phyloP scores from a whole-genome alignment of 139 green algal species.

The Yamagishiella unicocca region DNA sequence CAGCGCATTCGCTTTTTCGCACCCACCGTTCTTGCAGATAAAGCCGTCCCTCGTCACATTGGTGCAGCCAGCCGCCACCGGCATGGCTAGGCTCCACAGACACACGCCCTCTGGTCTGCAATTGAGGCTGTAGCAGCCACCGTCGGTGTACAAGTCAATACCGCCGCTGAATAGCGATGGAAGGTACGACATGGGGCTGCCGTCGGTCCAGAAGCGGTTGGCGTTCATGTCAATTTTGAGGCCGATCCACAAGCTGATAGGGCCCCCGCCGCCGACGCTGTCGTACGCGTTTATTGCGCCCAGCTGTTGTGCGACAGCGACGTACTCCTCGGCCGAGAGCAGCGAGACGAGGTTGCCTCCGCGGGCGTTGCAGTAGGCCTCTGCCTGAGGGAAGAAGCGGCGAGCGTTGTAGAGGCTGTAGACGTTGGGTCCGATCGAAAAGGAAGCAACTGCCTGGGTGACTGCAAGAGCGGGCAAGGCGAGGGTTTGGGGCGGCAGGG shows the following conservation, averaged over 20 bases:
- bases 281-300: neutral
- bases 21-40: slow-evolving; percentile 32
- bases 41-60: neutral
- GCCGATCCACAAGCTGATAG: slow-evolving; percentile 11
- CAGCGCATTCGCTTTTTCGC: neutral
- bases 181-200: neutral
- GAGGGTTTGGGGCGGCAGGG: neutral
- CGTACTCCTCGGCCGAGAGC: neutral
- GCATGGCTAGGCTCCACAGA: neutral
- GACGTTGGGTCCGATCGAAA: neutral
- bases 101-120: neutral
- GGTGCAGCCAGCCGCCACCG: neutral
- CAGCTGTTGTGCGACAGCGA: neutral
- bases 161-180: neutral
- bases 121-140: slow-evolving; percentile 1
- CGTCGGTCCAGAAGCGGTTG: slow-evolving; percentile 18
- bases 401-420: neutral
- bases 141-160: neutral
- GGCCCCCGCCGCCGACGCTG: neutral
- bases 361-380: slow-evolving; percentile 9
- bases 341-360: slow-evolving; percentile 19
- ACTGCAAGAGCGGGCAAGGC: neutral
- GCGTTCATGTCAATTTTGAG: neutral
- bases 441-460: neutral
- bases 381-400: neutral